These are phyloP conservation scores for Candida sanyaensis DNA, from an alignment of 1,139 yeast species.

Conservation along the genomic window DNA sequence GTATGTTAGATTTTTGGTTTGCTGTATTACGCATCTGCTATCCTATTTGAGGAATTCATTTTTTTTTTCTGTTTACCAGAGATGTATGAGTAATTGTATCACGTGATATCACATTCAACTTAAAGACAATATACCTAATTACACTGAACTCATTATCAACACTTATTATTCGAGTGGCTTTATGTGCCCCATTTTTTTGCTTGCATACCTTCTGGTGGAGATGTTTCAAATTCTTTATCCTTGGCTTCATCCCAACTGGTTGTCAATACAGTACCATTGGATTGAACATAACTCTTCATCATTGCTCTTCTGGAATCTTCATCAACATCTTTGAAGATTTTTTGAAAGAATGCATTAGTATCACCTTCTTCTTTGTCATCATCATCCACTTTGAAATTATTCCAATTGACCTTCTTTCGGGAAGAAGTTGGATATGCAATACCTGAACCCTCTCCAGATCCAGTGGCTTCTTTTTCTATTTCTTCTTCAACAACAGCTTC, in stretches of 20 bases:
- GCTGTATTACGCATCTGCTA: constrained; percentile 1
- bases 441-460: constrained; percentile 1
- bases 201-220: constrained; percentile 76
- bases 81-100: too few relatives aligned
- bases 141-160: too few relatives aligned
- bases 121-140: too few relatives aligned
- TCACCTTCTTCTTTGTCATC: constrained; percentile 44
- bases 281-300: constrained; percentile 95
- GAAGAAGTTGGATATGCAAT: constrained; percentile 64
- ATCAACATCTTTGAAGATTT: constrained; percentile 76
- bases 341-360: constrained; percentile 73
- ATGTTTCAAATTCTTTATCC: constrained; percentile 61
- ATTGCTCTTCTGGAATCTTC: constrained; percentile 90
- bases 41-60: background rate
- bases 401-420: constrained; percentile 69
- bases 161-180: background rate
- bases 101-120: too few relatives aligned
- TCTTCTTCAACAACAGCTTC: constrained; percentile 9
- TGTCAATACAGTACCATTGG: constrained; percentile 90
- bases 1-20: background rate
- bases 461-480: constrained; percentile 10
- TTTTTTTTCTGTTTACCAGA: too few relatives aligned
- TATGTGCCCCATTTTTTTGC: constrained; percentile 41
- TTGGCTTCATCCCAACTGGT: constrained; percentile 95
- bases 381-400: constrained; percentile 56